Conservation (phyloP, 352 stramenopile genomes). For the Phytophthora uliginosa region DNA sequence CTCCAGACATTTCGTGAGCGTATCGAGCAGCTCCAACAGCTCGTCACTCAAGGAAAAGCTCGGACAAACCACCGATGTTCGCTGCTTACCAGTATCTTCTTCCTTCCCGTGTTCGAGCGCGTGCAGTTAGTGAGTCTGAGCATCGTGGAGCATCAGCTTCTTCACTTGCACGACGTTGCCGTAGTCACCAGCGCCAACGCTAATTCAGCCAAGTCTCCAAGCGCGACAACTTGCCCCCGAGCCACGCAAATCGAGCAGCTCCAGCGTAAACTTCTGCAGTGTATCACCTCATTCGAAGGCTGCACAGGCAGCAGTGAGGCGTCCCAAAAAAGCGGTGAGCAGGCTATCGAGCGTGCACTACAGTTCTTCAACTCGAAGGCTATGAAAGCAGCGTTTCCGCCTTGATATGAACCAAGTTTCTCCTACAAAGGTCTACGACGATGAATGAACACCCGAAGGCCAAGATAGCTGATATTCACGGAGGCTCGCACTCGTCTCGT, state of each 20-base stretch:
- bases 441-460: slow-evolving; percentile 6
- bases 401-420: neutral
- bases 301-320: slow-evolving; percentile 53
- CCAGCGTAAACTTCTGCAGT: slow-evolving; percentile 72
- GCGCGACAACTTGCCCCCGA: slow-evolving; percentile 18
- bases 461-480: slow-evolving; percentile 21
- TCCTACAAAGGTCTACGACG: neutral
- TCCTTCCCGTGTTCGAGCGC: slow-evolving; percentile 56
- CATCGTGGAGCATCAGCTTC: slow-evolving; percentile 63
- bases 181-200: neutral
- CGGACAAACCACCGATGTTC: slow-evolving; percentile 73
- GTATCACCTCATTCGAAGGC: slow-evolving; percentile 76
- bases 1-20: slow-evolving; percentile 44
- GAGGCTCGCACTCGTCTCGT: slow-evolving; percentile 15
- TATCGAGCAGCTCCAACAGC: slow-evolving; percentile 37
- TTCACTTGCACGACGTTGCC: slow-evolving; percentile 45
- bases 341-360: slow-evolving; percentile 61
- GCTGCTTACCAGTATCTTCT: slow-evolving; percentile 60
- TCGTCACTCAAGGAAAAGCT: slow-evolving; percentile 52
- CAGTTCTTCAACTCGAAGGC: slow-evolving; percentile 63
- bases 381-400: slow-evolving; percentile 33
- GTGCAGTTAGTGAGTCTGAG: slow-evolving; percentile 53
- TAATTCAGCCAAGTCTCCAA: neutral
- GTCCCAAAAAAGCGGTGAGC: slow-evolving; percentile 63
- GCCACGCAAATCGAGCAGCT: slow-evolving; percentile 50